Base-by-base conservation (phyloP, 345 rosid genomes). In the Pugionium dolabratum region DNA sequence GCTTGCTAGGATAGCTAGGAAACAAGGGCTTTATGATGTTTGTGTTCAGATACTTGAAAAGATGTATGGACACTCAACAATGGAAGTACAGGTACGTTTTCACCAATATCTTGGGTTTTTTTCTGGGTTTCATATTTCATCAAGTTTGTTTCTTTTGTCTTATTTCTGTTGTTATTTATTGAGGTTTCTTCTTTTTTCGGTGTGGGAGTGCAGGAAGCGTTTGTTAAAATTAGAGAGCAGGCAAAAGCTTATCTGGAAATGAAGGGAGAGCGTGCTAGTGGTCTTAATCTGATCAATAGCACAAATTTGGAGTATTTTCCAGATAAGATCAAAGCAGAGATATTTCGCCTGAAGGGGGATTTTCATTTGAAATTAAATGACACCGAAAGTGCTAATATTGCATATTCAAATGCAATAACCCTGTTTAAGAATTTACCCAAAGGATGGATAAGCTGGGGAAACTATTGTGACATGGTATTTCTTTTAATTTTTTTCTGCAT, bases 371-470 rank as follows among this genome's bases (percentile, higher is more conserved):
- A 90, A 80, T 54, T 90, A 60, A 82, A 82, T 67, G 97, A 94
- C 50, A 74, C 93, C 0, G 99, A 94, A 79, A 66, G 60, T 75
- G 99, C 97, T 56, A 90, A 94, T 64, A 7, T 76, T 66, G 92
- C 91, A 48, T 94, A 90, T 74, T 94, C 96, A 45, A 84, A 80
- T 80, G 96, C 95, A 4, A 85, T 94, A 76, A 76, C 77, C 76
- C 82, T 90, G 72, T 90, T 83, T 85, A 94, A 91, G 73, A 84
- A 85, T 80, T 80, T 88, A 72, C 95, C 99, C 4, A 94, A 90
- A 74, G 99, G 97, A 74, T 94, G 99, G 99, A 90, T 94, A 83
- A 94, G 99, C 81, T 94, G 99, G 99, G 97, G 99, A 74, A 84
- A 82, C 67, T 94, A 94, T 77, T 88, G 97, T 71, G 97, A 94